A percentile compares a stretch with the other conserved stretches of the same genome.
Evolutionary conservation across 2,329 filamentous ascomycete genomes (phyloP).

Genomic region (Amauroascus niger): DNA sequence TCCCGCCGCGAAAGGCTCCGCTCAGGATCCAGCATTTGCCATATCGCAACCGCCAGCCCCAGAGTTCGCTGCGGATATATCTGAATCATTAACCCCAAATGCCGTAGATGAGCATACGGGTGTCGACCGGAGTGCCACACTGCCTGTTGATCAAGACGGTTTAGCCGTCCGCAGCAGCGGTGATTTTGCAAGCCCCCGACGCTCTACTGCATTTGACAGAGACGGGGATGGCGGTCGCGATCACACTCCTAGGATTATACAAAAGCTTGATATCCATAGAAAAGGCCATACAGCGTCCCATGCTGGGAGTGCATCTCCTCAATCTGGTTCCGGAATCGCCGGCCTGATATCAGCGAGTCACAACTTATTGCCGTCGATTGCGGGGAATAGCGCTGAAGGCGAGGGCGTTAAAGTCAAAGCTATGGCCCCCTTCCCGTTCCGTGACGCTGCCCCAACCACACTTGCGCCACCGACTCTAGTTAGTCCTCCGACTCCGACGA

Average conservation of each 20-base stretch:
- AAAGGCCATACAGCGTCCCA: slow-evolving; percentile 50
- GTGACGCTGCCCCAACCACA: slow-evolving; percentile 49
- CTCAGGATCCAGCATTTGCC: slow-evolving; percentile 68
- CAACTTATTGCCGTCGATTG: slow-evolving; percentile 26
- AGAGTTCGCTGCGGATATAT: slow-evolving; percentile 75
- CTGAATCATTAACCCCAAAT: slow-evolving; percentile 54
- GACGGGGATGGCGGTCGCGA: slow-evolving; percentile 69
- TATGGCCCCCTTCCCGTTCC: slow-evolving; percentile 22
- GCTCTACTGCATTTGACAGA: slow-evolving; percentile 43
- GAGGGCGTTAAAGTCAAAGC: slow-evolving; percentile 28
- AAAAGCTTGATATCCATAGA: slow-evolving; percentile 81
- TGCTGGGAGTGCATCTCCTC: slow-evolving; percentile 23
- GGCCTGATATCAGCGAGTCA: slow-evolving; percentile 79
- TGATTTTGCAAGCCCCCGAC: slow-evolving; percentile 50
- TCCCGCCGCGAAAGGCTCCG: slow-evolving; percentile 35
- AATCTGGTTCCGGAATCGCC: slow-evolving; percentile 59
- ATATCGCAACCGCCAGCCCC: slow-evolving; percentile 80
- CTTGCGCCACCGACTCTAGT: slow-evolving; percentile 75
- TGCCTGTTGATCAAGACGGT: slow-evolving; percentile 54
- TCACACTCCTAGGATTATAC: slow-evolving; percentile 79
- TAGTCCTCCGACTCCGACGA: slow-evolving; percentile 72
- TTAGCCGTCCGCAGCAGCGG: slow-evolving; percentile 57
- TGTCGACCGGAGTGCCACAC: slow-evolving; percentile 53
- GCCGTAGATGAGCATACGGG: slow-evolving; percentile 46
- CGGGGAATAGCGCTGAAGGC: slow-evolving; percentile 23